A percentile compares a stretch with the other conserved stretches of the same genome.
Conservation (phyloP, 257 asterid species). For the Penstemon newberryi region DNA sequence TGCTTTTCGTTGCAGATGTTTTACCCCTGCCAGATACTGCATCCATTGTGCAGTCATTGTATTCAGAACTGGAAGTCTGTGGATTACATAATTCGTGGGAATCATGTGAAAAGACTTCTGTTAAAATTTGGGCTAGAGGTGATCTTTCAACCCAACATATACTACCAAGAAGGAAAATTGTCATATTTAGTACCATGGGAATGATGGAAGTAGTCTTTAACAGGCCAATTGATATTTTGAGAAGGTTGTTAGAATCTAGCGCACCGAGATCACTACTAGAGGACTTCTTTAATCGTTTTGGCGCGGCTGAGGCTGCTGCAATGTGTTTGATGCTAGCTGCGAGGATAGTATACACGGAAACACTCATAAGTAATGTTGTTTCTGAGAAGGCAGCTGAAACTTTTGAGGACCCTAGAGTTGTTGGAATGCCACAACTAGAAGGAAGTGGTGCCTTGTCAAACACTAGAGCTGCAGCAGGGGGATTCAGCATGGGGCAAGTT, state of each 20-base stretch:
- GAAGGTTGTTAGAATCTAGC: conserved; percentile 77
- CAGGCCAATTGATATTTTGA: conserved; percentile 84
- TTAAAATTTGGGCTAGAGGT: conserved; percentile 86
- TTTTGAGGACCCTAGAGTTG: conserved; percentile 94
- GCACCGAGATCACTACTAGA: conserved; percentile 80
- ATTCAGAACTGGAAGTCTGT: conserved; percentile 69
- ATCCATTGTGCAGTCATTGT: conserved; percentile 71
- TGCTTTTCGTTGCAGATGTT: conserved; percentile 90
- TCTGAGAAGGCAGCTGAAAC: conserved; percentile 99
- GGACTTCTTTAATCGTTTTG: conserved; percentile 88
- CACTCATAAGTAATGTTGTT: conserved; percentile 63
- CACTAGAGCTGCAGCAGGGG: conserved; percentile 82
- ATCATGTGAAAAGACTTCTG: conserved; percentile 65
- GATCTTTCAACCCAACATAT: conserved; percentile 92
- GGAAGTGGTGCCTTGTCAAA: conserved; percentile 87
- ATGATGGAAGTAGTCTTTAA: conserved; percentile 96
- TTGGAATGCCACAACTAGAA: conserved; percentile 93
- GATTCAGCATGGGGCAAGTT: conserved; percentile 99
- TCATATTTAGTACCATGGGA: conserved; percentile 95
- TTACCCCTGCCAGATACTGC: conserved; percentile 81
- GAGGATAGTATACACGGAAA: conserved; percentile 58
- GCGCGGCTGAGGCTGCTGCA: conserved; percentile 91
- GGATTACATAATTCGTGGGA: conserved; percentile 67
- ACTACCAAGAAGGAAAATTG: conserved; percentile 80
- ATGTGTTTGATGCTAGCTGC: conserved; percentile 97